Evolutionary conservation across 2,329 filamentous ascomycete species (phyloP).

Genomic region (Pseudogymnoascus sp.): DNA sequence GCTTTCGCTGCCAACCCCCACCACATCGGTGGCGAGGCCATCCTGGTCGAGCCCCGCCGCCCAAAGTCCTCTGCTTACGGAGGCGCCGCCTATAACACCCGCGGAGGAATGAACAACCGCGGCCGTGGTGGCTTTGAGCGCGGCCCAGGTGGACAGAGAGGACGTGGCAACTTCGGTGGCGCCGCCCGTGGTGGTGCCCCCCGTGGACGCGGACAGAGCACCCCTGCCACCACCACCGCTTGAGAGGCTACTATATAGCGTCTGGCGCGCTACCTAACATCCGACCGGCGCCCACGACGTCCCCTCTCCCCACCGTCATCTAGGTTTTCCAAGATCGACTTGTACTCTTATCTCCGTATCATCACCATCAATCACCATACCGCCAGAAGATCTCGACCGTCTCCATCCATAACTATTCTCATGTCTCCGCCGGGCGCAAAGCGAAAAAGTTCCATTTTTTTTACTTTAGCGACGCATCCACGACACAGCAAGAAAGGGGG

Average conservation of each 20-base stretch:
- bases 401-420: neutral
- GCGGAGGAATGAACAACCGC: constrained; percentile 51
- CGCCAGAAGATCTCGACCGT: neutral
- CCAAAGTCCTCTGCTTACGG: constrained; percentile 64
- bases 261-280: neutral
- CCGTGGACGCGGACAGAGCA: constrained; percentile 35
- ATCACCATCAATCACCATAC: neutral
- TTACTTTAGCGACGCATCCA: neutral
- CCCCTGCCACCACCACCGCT: neutral
- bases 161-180: constrained; percentile 33
- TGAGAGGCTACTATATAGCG: neutral
- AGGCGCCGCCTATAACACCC: constrained; percentile 56
- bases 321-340: neutral
- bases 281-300: neutral
- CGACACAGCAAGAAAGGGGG: neutral
- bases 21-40: constrained; percentile 70
- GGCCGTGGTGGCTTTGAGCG: constrained; percentile 63
- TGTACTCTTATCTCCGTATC: constrained; percentile 2
- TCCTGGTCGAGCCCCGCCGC: constrained; percentile 83
- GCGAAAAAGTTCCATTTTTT: constrained; percentile 5
- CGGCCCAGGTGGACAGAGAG: constrained; percentile 32
- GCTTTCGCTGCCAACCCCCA: constrained; percentile 82
- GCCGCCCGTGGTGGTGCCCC: constrained; percentile 60
- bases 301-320: neutral
- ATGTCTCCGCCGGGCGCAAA: constrained; percentile 1